Conservation (phyloP, 1,284 basidiomycete species). For the Naganishia liquefaciens region DNA sequence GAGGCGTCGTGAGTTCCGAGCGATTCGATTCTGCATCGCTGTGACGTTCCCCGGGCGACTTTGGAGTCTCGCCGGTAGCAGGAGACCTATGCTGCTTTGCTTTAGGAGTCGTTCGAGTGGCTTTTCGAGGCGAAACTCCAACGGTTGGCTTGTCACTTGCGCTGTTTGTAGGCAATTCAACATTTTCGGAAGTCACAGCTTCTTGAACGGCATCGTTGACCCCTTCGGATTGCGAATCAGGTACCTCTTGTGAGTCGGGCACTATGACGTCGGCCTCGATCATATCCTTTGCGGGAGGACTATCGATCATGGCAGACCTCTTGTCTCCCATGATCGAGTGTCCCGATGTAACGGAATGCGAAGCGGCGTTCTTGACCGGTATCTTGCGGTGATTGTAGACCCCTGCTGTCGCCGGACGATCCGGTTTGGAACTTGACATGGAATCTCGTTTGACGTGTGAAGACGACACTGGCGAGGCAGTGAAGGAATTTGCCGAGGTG, state of each 20-base stretch:
- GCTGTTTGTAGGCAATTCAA: too few relatives aligned
- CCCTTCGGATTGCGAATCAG: conserved; percentile 26
- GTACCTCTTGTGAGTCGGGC: conserved; percentile 25
- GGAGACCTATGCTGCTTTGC: background rate
- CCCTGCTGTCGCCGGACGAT: background rate
- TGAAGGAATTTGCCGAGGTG: background rate
- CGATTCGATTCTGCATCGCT: conserved; percentile 15
- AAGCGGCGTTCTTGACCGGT: conserved; percentile 23
- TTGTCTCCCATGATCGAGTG: conserved; percentile 15
- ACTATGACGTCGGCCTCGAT: conserved; percentile 7
- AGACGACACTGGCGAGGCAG: background rate
- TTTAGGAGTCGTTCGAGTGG: background rate
- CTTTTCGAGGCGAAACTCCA: background rate
- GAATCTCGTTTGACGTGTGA: background rate
- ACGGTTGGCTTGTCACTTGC: too few relatives aligned
- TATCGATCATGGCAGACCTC: background rate
- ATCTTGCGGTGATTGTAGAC: conserved; percentile 25
- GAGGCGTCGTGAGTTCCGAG: conserved; percentile 20
- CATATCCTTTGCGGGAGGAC: background rate
- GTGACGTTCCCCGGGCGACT: background rate
- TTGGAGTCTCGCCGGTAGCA: background rate
- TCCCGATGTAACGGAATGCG: conserved; percentile 1
- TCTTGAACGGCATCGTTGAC: background rate
- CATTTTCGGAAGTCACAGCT: background rate
- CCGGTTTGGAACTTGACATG: background rate